Conservation (phyloP, 2,329 filamentous ascomycete species). For the Clarireedia monteithiana region DNA sequence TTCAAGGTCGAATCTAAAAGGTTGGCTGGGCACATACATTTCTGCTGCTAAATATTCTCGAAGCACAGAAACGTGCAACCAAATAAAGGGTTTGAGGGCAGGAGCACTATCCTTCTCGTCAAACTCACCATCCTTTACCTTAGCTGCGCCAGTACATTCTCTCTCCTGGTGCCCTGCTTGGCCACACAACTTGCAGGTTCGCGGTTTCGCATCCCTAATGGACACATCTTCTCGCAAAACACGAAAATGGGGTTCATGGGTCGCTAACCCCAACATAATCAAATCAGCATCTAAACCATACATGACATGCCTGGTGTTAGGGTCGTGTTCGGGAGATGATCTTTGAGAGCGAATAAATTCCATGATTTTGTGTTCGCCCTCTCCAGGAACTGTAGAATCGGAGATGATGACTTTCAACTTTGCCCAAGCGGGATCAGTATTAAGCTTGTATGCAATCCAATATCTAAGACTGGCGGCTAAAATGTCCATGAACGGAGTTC, state of each 20-base stretch:
- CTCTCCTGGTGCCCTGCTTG: constrained; percentile 86
- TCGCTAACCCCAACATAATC: constrained; percentile 96
- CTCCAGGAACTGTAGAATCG: constrained; percentile 92
- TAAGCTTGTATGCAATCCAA: constrained; percentile 96
- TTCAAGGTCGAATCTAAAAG: constrained; percentile 88
- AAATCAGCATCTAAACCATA: constrained; percentile 96
- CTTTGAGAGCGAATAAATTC: constrained; percentile 92
- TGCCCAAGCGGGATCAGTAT: constrained; percentile 92
- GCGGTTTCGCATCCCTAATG: constrained; percentile 74
- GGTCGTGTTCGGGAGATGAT: constrained; percentile 82
- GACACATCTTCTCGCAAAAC: constrained; percentile 97
- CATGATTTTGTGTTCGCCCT: constrained; percentile 99
- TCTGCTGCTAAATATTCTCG: constrained; percentile 91
- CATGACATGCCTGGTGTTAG: constrained; percentile 95
- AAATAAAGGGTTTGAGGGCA: constrained; percentile 87
- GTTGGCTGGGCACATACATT: constrained; percentile 72
- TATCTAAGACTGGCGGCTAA: constrained; percentile 84
- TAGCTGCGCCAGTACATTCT: constrained; percentile 72
- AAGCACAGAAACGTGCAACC: constrained; percentile 87
- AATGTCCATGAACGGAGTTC: constrained; percentile 98
- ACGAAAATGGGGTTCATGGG: constrained; percentile 94
- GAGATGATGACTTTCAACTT: constrained; percentile 97
- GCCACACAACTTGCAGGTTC: constrained; percentile 80
- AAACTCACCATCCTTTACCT: constrained; percentile 70
- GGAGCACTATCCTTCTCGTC: constrained; percentile 70